phyloP scores from a whole-genome alignment of 345 rosid genomes.

The Populus davidiana region DNA sequence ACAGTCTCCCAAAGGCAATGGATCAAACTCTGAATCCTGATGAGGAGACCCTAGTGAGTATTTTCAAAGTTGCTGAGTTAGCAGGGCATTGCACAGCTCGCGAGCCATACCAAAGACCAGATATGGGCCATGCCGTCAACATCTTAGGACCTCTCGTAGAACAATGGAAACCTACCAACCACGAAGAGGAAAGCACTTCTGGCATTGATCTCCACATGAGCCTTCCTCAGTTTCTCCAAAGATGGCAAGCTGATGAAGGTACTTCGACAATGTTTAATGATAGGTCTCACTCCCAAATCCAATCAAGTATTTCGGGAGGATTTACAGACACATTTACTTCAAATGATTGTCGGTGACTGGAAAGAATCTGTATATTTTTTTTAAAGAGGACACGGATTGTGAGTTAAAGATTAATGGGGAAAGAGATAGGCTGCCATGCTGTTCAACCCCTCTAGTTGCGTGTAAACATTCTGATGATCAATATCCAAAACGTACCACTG shows the following conservation, averaged over 20 bases:
- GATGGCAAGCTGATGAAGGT: slow-evolving; percentile 80
- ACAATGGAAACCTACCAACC: slow-evolving; percentile 72
- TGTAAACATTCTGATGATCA: not conserved
- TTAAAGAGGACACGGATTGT: not conserved
- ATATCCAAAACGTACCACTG: not conserved
- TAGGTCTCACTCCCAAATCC: slow-evolving; percentile 49
- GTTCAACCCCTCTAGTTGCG: not conserved
- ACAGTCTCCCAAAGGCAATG: slow-evolving; percentile 55
- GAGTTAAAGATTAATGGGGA: not conserved
- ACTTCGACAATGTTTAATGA: slow-evolving; percentile 54
- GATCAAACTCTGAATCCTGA: slow-evolving; percentile 55
- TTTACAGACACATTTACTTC: slow-evolving; percentile 58
- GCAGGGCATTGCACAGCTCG: slow-evolving; percentile 91
- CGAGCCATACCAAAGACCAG: slow-evolving; percentile 82
- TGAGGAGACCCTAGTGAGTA: slow-evolving; percentile 63
- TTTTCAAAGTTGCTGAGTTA: slow-evolving; percentile 65
- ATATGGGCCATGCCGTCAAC: slow-evolving; percentile 85
- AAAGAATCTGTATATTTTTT: too few relatives aligned
- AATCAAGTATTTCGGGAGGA: slow-evolving; percentile 61
- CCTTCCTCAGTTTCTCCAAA: slow-evolving; percentile 69
- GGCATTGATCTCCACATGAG: slow-evolving; percentile 72
- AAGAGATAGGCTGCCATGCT: not conserved
- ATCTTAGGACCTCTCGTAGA: slow-evolving; percentile 71
- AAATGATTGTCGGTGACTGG: slow-evolving; percentile 46
- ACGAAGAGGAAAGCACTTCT: slow-evolving; percentile 54